A percentile compares a stretch with the other conserved stretches of the same genome.
Evolutionary conservation across 805 yeast species (phyloP).

Genomic region (Candida xyloterini): DNA sequence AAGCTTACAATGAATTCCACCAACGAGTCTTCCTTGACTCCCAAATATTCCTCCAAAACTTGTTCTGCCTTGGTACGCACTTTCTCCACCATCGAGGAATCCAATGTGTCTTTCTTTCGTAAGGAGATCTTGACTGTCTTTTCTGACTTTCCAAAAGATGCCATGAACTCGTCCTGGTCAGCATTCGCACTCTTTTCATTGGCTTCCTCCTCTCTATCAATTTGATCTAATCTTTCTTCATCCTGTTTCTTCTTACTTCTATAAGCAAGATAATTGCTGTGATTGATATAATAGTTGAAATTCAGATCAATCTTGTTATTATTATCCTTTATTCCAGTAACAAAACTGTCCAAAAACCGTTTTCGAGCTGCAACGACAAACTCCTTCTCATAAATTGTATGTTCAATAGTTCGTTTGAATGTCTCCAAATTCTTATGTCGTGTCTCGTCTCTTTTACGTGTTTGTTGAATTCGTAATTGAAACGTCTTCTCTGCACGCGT

Average conservation of each 20-base stretch:
- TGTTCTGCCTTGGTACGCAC: constrained; percentile 38
- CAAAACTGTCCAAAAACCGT: constrained; percentile 31
- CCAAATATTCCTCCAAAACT: constrained; percentile 50
- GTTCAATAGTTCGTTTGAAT: constrained; percentile 32
- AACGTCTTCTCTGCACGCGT: constrained; percentile 18
- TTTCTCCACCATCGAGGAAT: constrained; percentile 14
- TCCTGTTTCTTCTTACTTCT: constrained; percentile 35
- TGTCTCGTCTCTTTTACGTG: constrained; percentile 23
- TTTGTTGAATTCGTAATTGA: constrained; percentile 14
- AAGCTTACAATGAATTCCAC: constrained; percentile 41
- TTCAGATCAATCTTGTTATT: constrained; percentile 34
- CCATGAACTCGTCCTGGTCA: constrained; percentile 18
- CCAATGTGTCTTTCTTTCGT: background rate
- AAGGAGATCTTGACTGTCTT: background rate
- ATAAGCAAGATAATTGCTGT: constrained; percentile 40
- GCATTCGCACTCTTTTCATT: constrained; percentile 19
- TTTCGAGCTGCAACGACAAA: constrained; percentile 22
- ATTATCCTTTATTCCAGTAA: constrained; percentile 19
- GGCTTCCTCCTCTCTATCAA: constrained; percentile 38
- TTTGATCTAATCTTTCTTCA: constrained; percentile 44
- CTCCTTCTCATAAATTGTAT: constrained; percentile 20
- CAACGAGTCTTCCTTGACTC: constrained; percentile 51
- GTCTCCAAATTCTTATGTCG: constrained; percentile 35
- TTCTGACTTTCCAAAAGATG: constrained; percentile 12
- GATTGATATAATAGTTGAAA: constrained; percentile 38